These are phyloP conservation scores for Naganishia sp. DNA, from an alignment of 1,284 basidiomycete species.

Conservation along the genomic window DNA sequence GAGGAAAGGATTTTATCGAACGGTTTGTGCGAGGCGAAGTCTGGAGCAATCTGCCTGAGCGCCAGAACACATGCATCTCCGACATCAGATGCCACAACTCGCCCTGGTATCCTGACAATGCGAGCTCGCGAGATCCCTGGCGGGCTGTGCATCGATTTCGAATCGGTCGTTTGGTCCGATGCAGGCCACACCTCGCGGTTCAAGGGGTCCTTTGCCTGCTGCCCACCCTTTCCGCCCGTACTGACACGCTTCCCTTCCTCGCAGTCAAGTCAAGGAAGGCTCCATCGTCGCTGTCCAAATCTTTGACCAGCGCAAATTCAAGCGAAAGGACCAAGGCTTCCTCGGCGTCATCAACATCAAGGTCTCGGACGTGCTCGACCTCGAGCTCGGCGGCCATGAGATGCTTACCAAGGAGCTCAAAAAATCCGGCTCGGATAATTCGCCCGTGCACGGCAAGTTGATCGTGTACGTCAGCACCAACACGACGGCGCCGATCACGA, in stretches of 20 bases:
- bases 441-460: conserved; percentile 81
- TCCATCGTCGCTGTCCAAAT: conserved; percentile 92
- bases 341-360: conserved; percentile 89
- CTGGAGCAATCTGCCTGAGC: too few relatives aligned
- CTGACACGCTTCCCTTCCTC: conserved; percentile 12
- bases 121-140: not conserved
- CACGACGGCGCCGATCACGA: conserved; percentile 69
- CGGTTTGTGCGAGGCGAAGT: too few relatives aligned
- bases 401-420: conserved; percentile 78
- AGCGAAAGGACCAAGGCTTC: conserved; percentile 91
- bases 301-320: conserved; percentile 96
- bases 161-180: too few relatives aligned
- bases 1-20: too few relatives aligned
- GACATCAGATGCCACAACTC: too few relatives aligned
- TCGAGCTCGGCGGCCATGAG: conserved; percentile 83
- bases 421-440: conserved; percentile 76
- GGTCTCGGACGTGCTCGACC: conserved; percentile 84
- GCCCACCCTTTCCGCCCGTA: too few relatives aligned
- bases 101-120: too few relatives aligned
- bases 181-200: too few relatives aligned
- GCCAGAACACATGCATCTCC: too few relatives aligned
- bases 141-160: too few relatives aligned
- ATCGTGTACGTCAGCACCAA: conserved; percentile 83
- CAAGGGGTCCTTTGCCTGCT: not conserved
- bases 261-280: conserved; percentile 80